These are phyloP conservation scores for Cardamine occulta DNA, from an alignment of 345 rosid species.

Conservation along the genomic window DNA sequence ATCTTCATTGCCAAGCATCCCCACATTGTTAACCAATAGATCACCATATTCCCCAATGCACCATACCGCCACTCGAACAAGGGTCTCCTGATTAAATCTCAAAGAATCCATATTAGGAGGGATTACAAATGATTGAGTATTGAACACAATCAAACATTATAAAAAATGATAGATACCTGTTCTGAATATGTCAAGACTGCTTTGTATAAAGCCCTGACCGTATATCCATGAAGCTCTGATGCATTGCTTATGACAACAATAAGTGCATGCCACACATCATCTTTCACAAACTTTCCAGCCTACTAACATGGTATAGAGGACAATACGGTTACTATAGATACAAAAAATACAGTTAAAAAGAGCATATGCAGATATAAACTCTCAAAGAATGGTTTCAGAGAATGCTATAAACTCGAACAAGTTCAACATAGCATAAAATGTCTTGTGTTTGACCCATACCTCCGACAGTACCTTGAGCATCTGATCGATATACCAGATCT, in stretches of 20 bases:
- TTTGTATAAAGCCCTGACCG: conserved; percentile 84
- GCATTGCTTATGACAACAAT: conserved; percentile 95
- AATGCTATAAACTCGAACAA: conserved; percentile 18
- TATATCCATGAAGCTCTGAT: conserved; percentile 93
- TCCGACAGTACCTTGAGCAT: conserved; percentile 98
- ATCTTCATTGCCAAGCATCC: conserved; percentile 88
- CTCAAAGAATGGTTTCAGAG: conserved; percentile 9
- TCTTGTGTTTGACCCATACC: conserved; percentile 57
- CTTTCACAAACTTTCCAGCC: conserved; percentile 99
- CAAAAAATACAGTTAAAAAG: conserved; percentile 18
- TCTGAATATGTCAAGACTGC: conserved; percentile 75
- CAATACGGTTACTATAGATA: conserved; percentile 38
- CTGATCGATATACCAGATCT: conserved; percentile 97
- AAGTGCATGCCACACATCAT: conserved; percentile 98
- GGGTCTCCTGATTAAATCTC: conserved; percentile 70
- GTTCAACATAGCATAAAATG: conserved; percentile 23
- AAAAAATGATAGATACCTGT: conserved; percentile 59
- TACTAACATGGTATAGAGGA: conserved; percentile 54
- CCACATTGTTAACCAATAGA: conserved; percentile 81
- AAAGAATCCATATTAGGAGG: conserved; percentile 34
- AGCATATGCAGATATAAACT: conserved; percentile 23
- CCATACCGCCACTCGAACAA: conserved; percentile 97
- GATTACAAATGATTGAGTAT: conserved; percentile 15
- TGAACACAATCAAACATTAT: conserved; percentile 24
- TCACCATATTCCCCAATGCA: conserved; percentile 99